Base-by-base conservation (phyloP, 2,329 filamentous ascomycete species). In the Pseudogymnoascus sp. region DNA sequence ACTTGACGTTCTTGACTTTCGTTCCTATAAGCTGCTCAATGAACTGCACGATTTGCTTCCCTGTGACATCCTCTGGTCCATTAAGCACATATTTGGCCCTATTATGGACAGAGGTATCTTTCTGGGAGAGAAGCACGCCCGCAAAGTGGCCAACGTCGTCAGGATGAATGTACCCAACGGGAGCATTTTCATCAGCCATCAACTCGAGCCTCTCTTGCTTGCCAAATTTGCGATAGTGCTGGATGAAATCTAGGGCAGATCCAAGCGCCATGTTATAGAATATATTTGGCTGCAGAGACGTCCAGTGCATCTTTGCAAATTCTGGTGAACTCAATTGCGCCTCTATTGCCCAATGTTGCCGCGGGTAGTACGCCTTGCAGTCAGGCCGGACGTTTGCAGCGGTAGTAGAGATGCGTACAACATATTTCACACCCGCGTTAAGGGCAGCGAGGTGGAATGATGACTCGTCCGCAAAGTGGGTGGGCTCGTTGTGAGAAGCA, bases 311-410 rank as follows among this genome's bases (percentile, higher is more conserved):
- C 2, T 31, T 15, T 7, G 61, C 42, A 58, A 77, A 78, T 59
- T 75, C 74, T 0, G 72, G 70, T 33, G 74, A 70, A 60, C 64
- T 62, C 3, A 78, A 68, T 40, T 78, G 60, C 4, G 67, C 18
- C 64, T 78, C 76, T 15, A 78, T 73, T 0, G 76, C 76, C 75
- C 75, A 78, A 58, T 78, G 75, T 0, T 66, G 36, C 4, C 76
- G 70, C 3, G 72, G 58, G 60, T 78, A 78, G 64, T 74, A 77
- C 0, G 69, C 72, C 0, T 15, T 37, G 45, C 10, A 70, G 60
- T 74, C 71, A 0, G 76, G 74, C n/a, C 68, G 68, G 2, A 77
- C 72, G 21, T 74, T 74, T 0, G 70, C 65, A 1, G 72, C 72
- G 0, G 69, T 74, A 0, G 76, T 78, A 0, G 74, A 78, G 62